phyloP scores from a whole-genome alignment of 257 asterid genomes.

The Cordia subcordata region DNA sequence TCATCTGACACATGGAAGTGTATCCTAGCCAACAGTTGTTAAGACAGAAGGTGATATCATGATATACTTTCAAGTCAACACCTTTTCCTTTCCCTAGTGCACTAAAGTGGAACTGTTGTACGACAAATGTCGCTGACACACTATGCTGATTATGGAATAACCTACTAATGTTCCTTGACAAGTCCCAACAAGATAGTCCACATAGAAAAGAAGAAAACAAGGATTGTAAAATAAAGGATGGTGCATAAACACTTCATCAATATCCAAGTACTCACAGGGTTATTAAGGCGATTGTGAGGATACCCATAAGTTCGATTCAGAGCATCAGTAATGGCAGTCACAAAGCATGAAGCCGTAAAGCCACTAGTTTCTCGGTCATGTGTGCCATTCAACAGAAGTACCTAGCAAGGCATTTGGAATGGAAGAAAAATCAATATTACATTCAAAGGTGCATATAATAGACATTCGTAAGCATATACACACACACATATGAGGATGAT shows the following conservation, averaged over 20 bases:
- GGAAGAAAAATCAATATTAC: background rate
- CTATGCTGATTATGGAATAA: too few relatives aligned
- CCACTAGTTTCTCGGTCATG: constrained; percentile 86
- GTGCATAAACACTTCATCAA: constrained; percentile 1
- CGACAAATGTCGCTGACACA: too few relatives aligned
- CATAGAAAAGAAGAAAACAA: background rate
- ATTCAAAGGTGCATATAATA: background rate
- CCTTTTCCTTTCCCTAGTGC: too few relatives aligned
- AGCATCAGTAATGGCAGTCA: constrained; percentile 88
- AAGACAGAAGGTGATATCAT: too few relatives aligned
- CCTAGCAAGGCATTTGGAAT: constrained; percentile 31
- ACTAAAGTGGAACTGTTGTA: too few relatives aligned
- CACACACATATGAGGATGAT: background rate
- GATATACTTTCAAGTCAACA: too few relatives aligned
- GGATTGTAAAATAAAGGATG: background rate
- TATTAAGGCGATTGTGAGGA: constrained; percentile 54
- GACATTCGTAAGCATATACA: background rate
- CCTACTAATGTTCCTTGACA: too few relatives aligned
- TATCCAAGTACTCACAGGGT: constrained; percentile 49
- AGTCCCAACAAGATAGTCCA: background rate
- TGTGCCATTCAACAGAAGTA: constrained; percentile 82
- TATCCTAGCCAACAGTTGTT: too few relatives aligned
- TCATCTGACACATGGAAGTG: too few relatives aligned
- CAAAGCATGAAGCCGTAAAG: constrained; percentile 83
- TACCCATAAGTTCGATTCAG: constrained; percentile 80